A percentile compares a stretch with the other conserved stretches of the same genome.
Evolutionary conservation across 352 stramenopile genomes (phyloP).

Genomic region (Globisporangium cystogenes): DNA sequence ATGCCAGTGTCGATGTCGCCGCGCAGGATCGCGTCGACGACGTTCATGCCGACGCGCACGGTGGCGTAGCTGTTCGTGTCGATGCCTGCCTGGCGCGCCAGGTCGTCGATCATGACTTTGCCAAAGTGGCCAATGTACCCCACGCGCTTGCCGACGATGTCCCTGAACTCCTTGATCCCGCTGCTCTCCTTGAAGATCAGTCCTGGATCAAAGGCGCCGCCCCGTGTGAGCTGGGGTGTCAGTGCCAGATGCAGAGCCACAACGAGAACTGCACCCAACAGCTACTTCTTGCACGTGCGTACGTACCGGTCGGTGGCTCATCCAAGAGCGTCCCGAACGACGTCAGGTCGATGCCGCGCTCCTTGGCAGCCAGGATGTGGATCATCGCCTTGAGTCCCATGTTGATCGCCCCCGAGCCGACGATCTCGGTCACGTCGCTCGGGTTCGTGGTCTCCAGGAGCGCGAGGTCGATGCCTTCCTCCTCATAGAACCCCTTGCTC

Average conservation of each 20-base stretch:
- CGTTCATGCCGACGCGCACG: slow-evolving; percentile 44
- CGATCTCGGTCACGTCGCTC: slow-evolving; percentile 46
- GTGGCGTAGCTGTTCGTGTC: slow-evolving; percentile 37
- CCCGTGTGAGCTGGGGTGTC: background rate
- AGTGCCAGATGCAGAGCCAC: background rate
- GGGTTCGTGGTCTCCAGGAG: slow-evolving; percentile 48
- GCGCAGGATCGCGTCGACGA: slow-evolving; percentile 42
- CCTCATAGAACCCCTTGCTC: slow-evolving; percentile 43
- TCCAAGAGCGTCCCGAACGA: slow-evolving; percentile 42
- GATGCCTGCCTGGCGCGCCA: slow-evolving; percentile 40
- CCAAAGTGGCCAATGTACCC: slow-evolving; percentile 50
- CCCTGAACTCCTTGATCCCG: slow-evolving; percentile 45
- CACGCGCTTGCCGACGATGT: slow-evolving; percentile 46
- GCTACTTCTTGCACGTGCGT: background rate
- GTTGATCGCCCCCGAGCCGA: slow-evolving; percentile 38
- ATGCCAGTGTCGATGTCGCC: slow-evolving; percentile 47
- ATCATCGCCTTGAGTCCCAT: slow-evolving; percentile 51
- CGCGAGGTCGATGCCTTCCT: slow-evolving; percentile 44
- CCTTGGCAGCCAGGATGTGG: slow-evolving; percentile 43
- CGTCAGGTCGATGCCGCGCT: slow-evolving; percentile 39
- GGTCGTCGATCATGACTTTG: slow-evolving; percentile 50
- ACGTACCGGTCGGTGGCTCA: slow-evolving; percentile 31
- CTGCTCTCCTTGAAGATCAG: slow-evolving; percentile 51
- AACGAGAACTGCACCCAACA: background rate
- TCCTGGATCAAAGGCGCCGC: slow-evolving; percentile 3